A percentile compares a stretch with the other conserved stretches of the same genome.
These are phyloP conservation scores for Fomitopsis pulvina DNA, from an alignment of 768 basidiomycete species.

Conservation along the genomic window DNA sequence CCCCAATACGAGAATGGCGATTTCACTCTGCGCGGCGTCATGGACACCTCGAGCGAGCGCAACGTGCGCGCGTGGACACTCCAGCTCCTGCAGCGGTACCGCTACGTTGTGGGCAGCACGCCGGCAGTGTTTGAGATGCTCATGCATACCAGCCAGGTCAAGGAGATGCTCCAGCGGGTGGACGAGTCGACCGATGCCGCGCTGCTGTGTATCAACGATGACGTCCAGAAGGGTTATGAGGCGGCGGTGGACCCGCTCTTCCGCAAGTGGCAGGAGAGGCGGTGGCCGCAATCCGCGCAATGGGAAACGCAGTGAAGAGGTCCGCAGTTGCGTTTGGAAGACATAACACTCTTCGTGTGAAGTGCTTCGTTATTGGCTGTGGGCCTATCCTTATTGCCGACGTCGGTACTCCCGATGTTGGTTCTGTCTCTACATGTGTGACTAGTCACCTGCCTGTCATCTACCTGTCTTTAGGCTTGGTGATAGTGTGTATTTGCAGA, in stretches of 20 bases:
- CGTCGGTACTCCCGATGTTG: too few relatives aligned
- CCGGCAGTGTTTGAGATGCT: constrained; percentile 20
- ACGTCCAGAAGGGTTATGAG: constrained; percentile 15
- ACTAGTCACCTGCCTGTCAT: too few relatives aligned
- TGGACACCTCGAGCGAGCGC: constrained; percentile 11
- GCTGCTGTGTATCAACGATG: constrained; percentile 30
- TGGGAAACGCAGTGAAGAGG: constrained; percentile 16
- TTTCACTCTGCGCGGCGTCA: constrained; percentile 20
- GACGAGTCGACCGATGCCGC: constrained; percentile 17
- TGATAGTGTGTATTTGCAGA: too few relatives aligned
- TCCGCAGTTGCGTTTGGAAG: too few relatives aligned
- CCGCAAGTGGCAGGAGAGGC: constrained; percentile 14
- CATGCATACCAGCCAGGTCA: constrained; percentile 12
- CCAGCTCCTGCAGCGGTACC: constrained; percentile 28
- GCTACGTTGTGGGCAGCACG: constrained; percentile 26
- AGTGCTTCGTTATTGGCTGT: too few relatives aligned
- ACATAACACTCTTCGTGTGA: too few relatives aligned
- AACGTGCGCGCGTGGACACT: constrained; percentile 25
- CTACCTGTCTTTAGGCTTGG: too few relatives aligned
- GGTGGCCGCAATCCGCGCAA: constrained; percentile 15
- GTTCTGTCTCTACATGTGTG: too few relatives aligned
- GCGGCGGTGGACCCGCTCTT: constrained; percentile 10
- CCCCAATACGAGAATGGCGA: constrained; percentile 17
- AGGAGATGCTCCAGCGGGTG: constrained; percentile 14
- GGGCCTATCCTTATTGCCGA: too few relatives aligned